Conservation (phyloP, 2,329 filamentous ascomycete species). For the Botrytis hyacinthi region DNA sequence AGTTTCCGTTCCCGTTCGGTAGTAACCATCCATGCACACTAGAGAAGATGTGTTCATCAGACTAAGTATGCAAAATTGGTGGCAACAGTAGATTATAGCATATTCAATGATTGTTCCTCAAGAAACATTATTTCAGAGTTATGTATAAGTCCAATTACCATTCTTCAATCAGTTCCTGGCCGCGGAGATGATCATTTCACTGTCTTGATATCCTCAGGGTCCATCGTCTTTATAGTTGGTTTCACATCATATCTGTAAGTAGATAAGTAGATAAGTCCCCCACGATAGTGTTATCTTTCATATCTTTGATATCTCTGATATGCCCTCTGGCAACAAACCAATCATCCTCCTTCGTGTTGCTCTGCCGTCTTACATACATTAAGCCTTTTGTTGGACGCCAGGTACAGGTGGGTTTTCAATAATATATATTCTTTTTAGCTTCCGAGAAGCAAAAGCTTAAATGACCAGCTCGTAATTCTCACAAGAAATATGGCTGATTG, state of each 20-base stretch:
- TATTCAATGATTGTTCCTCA: background rate
- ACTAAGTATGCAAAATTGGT: background rate
- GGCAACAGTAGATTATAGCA: background rate
- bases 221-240: conserved; percentile 2
- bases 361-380: too few species aligned
- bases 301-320: conserved; percentile 6
- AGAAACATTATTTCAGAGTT: background rate
- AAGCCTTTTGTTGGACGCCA: background rate
- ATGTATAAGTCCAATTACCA: background rate
- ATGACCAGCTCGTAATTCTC: too few species aligned
- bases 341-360: background rate
- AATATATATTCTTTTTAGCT: background rate
- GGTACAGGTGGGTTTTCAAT: background rate
- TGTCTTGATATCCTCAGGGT: background rate
- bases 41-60: background rate
- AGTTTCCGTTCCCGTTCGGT: background rate
- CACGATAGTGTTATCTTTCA: conserved; percentile 8
- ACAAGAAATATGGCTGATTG: background rate
- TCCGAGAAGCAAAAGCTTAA: background rate
- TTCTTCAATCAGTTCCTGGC: background rate
- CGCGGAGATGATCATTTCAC: conserved; percentile 11
- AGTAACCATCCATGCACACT: background rate
- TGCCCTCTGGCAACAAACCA: background rate
- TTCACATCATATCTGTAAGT: background rate
- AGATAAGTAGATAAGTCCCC: background rate